Percentiles rank a stretch among this genome's conserved stretches.
Evolutionary conservation across 176 grass and related monocot genomes (phyloP).

Genomic region (Oryza rufipogon): DNA sequence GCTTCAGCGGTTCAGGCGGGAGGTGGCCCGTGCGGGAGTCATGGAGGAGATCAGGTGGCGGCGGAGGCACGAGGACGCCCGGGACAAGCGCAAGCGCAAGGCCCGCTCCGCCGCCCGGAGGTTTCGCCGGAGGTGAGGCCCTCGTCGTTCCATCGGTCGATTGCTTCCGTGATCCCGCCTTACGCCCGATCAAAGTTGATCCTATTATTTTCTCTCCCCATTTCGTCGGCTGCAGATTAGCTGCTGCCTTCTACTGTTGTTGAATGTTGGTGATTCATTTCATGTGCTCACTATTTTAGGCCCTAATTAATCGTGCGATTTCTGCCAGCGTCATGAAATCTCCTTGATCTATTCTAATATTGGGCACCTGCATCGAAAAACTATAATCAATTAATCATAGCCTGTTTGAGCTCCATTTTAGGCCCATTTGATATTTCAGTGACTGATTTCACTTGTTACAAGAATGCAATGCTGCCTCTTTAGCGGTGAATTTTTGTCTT

Average conservation of each 20-base stretch:
- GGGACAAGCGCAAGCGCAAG: slow-evolving; percentile 76
- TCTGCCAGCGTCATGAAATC: not conserved
- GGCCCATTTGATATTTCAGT: not conserved
- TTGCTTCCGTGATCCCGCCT: not conserved
- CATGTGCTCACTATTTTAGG: not conserved
- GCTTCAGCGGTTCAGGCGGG: slow-evolving; percentile 51
- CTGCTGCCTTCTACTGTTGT: not conserved
- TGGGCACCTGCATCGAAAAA: not conserved
- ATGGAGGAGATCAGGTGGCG: slow-evolving; percentile 73
- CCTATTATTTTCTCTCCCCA: too few relatives aligned
- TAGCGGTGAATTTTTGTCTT: not conserved
- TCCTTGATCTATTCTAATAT: not conserved
- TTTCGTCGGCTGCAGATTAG: not conserved
- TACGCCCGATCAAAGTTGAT: too few relatives aligned
- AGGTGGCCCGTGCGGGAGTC: slow-evolving; percentile 63
- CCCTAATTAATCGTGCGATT: not conserved
- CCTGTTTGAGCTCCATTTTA: too few relatives aligned
- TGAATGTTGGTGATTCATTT: too few relatives aligned
- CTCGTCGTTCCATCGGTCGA: not conserved
- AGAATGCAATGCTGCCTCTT: not conserved
- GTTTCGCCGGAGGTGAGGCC: slow-evolving; percentile 47
- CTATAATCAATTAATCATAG: not conserved
- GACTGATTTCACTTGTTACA: not conserved
- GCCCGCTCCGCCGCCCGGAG: slow-evolving; percentile 37
- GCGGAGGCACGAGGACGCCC: slow-evolving; percentile 63